These are phyloP conservation scores for Termitomyces eurrhizus DNA, from an alignment of 768 basidiomycete genomes.

Conservation along the genomic window DNA sequence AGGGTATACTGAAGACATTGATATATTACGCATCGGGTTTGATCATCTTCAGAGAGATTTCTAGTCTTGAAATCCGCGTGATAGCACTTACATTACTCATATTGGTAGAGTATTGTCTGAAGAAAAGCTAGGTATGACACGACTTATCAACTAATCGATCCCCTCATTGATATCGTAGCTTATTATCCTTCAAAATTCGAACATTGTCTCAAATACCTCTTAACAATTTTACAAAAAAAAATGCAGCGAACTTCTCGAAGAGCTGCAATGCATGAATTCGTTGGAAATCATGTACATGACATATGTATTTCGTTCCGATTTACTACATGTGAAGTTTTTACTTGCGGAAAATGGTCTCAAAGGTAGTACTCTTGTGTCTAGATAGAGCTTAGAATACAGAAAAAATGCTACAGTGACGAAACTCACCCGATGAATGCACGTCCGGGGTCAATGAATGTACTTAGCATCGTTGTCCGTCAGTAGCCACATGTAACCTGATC, in stretches of 20 bases:
- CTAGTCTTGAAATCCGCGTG: too few species aligned
- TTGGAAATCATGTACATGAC: neutral
- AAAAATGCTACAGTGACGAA: neutral
- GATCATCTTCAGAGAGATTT: too few species aligned
- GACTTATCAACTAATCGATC: too few species aligned
- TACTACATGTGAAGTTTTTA: conserved; percentile 3
- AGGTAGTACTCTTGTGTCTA: conserved; percentile 42
- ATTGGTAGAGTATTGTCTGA: too few species aligned
- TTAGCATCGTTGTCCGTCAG: conserved; percentile 10
- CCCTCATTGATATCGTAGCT: too few species aligned
- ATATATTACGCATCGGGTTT: too few species aligned
- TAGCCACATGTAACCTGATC: neutral
- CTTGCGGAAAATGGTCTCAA: conserved; percentile 37
- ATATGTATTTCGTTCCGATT: neutral
- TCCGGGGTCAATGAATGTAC: conserved; percentile 52
- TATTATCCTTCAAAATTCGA: too few species aligned
- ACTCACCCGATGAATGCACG: conserved; percentile 44
- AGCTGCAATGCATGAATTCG: neutral
- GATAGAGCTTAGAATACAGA: neutral
- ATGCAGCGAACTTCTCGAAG: neutral
- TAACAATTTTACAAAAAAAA: neutral
- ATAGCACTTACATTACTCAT: too few species aligned
- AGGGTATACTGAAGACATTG: too few species aligned
- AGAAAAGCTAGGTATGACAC: too few species aligned
- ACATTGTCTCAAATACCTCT: too few species aligned